Conservation (phyloP, 345 rosid species). For the Hypericum perforatum region DNA sequence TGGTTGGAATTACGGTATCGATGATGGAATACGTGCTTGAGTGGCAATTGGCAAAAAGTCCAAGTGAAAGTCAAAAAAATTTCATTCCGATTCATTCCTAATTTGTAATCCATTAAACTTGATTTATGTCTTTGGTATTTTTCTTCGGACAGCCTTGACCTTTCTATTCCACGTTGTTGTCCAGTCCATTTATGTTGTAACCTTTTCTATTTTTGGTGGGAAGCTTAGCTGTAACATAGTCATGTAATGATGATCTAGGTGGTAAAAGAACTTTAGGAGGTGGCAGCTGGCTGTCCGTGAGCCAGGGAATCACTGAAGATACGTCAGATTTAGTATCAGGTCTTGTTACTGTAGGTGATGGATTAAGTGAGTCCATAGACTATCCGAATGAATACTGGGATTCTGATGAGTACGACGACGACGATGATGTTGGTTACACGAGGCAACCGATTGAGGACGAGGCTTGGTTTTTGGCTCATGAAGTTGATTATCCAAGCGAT, state of each 20-base stretch:
- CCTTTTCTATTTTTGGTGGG: no score
- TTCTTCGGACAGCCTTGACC: no score
- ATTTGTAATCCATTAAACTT: no score
- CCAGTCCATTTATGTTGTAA: no score
- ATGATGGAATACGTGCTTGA: no score
- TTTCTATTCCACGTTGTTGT: no score
- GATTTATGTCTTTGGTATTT: no score
- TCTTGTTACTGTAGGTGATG: constrained; percentile 96
- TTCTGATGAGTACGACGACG: constrained; percentile 95
- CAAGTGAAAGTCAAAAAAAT: no score
- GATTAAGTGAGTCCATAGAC: constrained; percentile 85
- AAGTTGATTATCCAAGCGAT: constrained; percentile 98
- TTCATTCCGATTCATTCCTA: no score
- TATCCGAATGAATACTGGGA: constrained; percentile 96
- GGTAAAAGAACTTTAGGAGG: constrained; percentile 69
- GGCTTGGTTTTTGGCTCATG: constrained; percentile 98
- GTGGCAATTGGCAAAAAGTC: no score
- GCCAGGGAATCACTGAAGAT: constrained; percentile 96
- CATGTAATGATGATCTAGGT: constrained; percentile 38
- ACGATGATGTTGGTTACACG: constrained; percentile 90
- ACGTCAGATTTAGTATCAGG: constrained; percentile 96
- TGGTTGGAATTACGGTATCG: no score
- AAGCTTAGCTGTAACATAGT: background rate
- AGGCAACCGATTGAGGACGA: constrained; percentile 99
- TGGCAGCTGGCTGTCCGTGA: constrained; percentile 89